These are phyloP conservation scores for Wallacemonas sp. DNA, from an alignment of 208 protist genomes.

Conservation along the genomic window DNA sequence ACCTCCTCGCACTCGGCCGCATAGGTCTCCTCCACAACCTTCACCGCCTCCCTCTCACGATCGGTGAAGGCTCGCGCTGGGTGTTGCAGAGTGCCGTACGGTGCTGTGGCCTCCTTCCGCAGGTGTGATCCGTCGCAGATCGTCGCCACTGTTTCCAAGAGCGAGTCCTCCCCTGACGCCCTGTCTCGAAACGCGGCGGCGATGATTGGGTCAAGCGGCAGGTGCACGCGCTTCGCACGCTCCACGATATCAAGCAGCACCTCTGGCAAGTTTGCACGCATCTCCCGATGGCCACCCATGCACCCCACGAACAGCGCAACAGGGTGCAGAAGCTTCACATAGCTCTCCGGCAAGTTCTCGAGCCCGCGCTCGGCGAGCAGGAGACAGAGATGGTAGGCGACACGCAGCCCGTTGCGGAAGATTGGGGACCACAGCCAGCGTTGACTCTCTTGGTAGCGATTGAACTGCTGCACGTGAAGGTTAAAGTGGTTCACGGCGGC, in stretches of 20 bases:
- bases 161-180: conserved; percentile 22
- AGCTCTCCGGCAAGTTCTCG: conserved; percentile 46
- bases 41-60: neutral
- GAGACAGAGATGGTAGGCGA: conserved; percentile 73
- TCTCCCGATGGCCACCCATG: conserved; percentile 73
- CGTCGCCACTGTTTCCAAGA: conserved; percentile 37
- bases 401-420: conserved; percentile 57
- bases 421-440: conserved; percentile 59
- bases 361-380: conserved; percentile 46
- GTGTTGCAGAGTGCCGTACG: neutral
- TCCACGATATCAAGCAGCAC: conserved; percentile 68
- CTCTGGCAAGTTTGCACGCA: conserved; percentile 52
- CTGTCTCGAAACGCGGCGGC: conserved; percentile 21
- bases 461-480: conserved; percentile 48
- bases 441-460: conserved; percentile 40
- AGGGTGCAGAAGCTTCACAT: conserved; percentile 57
- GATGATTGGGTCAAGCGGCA: conserved; percentile 40
- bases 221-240: conserved; percentile 65
- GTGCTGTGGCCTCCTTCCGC: conserved; percentile 2
- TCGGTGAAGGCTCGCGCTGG: neutral
- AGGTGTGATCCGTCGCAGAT: conserved; percentile 6
- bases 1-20: conserved; percentile 8
- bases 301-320: conserved; percentile 67
- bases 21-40: conserved; percentile 1
- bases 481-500: conserved; percentile 51